Conservation (phyloP, 148 eudicot genomes). For the Rhododendron griersonianum region DNA sequence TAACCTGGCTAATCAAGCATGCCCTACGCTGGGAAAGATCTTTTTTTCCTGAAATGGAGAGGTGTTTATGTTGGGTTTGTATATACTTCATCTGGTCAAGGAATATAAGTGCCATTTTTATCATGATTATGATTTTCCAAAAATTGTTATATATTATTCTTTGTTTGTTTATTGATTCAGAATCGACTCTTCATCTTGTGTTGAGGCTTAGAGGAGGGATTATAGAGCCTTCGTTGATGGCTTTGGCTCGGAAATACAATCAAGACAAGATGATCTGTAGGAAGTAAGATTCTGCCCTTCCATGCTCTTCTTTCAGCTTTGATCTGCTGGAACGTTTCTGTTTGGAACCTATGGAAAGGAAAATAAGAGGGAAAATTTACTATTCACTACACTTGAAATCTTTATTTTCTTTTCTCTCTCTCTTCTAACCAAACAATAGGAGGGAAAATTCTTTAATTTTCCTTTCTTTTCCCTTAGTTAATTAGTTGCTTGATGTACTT, state of each 20-base stretch:
- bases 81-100: background rate
- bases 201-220: constrained; percentile 35
- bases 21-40: background rate
- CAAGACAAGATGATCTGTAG: constrained; percentile 42
- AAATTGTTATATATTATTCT: background rate
- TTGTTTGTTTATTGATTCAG: background rate
- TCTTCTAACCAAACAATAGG: too few species aligned
- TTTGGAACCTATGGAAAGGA: too few species aligned
- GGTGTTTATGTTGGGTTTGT: background rate
- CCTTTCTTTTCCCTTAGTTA: background rate
- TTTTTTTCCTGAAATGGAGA: background rate
- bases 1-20: background rate
- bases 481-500: background rate
- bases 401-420: too few species aligned
- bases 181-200: constrained; percentile 33
- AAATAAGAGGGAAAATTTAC: too few species aligned
- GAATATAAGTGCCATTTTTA: background rate
- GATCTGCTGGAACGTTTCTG: background rate
- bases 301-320: background rate
- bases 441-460: too few species aligned
- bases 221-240: constrained; percentile 27
- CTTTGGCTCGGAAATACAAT: constrained; percentile 38
- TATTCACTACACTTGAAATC: too few species aligned
- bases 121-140: background rate
- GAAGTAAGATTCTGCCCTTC: constrained; percentile 19